These are phyloP conservation scores for Acarospora socialis DNA, from an alignment of 2,329 filamentous ascomycete genomes.

Conservation along the genomic window DNA sequence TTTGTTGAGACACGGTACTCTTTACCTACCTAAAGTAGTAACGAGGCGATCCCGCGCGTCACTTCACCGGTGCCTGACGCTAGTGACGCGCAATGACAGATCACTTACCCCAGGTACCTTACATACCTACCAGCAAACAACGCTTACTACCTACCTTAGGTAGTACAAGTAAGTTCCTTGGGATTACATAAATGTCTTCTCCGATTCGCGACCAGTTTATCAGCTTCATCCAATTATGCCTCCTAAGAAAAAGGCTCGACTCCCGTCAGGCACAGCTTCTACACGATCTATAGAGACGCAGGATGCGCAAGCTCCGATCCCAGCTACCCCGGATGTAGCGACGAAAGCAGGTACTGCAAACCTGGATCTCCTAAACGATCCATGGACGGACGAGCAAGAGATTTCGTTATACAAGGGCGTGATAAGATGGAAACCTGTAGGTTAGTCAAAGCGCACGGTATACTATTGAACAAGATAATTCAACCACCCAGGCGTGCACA, in stretches of 20 bases:
- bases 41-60: too few relatives aligned
- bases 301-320: background rate
- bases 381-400: conserved; percentile 93
- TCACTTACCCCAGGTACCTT: too few relatives aligned
- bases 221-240: too few relatives aligned
- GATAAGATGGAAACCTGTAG: conserved; percentile 92
- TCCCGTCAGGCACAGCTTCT: conserved; percentile 7
- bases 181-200: too few relatives aligned
- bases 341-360: background rate
- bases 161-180: too few relatives aligned
- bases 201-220: too few relatives aligned
- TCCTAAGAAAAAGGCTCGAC: conserved; percentile 10
- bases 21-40: too few relatives aligned
- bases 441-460: conserved; percentile 29
- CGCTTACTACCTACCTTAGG: too few relatives aligned
- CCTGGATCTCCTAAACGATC: conserved; percentile 44
- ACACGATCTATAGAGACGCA: conserved; percentile 4
- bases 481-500: conserved; percentile 62
- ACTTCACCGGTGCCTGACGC: too few relatives aligned
- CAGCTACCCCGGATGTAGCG: background rate
- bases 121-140: too few relatives aligned
- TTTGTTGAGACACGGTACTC: too few relatives aligned
- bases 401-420: conserved; percentile 85
- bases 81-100: too few relatives aligned
- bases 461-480: conserved; percentile 7